Conservation (phyloP, 1,284 basidiomycete species). For the Sphagnurus paluster region DNA sequence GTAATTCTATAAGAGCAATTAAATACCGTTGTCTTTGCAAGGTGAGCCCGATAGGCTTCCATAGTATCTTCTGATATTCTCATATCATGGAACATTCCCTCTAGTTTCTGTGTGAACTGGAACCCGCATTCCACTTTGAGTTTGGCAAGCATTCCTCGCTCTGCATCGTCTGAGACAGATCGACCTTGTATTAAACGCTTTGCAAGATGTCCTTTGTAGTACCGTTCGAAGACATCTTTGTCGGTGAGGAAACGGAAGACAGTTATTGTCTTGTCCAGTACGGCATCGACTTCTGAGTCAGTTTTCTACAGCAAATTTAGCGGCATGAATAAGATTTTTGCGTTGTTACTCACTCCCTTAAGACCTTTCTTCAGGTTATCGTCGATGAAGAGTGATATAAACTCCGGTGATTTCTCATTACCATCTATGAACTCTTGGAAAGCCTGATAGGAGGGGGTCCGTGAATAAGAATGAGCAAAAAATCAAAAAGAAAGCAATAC, state of each 20-base stretch:
- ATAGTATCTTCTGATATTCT: slow-evolving; percentile 86
- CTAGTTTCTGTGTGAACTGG: slow-evolving; percentile 97
- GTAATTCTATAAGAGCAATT: not conserved
- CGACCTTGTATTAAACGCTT: slow-evolving; percentile 86
- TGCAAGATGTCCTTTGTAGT: slow-evolving; percentile 96
- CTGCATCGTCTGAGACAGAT: slow-evolving; percentile 96
- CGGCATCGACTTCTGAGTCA: slow-evolving; percentile 86
- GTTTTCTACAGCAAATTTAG: slow-evolving; percentile 68
- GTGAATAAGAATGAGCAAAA: slow-evolving; percentile 3
- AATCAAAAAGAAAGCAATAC: slow-evolving; percentile 38
- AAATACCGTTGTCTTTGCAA: slow-evolving; percentile 57
- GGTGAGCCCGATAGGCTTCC: slow-evolving; percentile 67
- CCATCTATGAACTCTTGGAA: slow-evolving; percentile 93
- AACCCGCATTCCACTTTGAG: slow-evolving; percentile 97
- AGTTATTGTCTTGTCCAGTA: slow-evolving; percentile 93
- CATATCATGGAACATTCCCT: slow-evolving; percentile 99
- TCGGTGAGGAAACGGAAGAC: slow-evolving; percentile 94
- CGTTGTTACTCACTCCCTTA: slow-evolving; percentile 71
- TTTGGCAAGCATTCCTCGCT: slow-evolving; percentile 97
- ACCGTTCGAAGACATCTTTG: slow-evolving; percentile 97
- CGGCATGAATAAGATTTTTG: not conserved
- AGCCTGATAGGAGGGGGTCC: slow-evolving; percentile 62
- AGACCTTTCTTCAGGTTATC: slow-evolving; percentile 96
- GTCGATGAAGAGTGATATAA: slow-evolving; percentile 96
- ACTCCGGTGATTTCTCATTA: slow-evolving; percentile 90